Conservation (phyloP, 2,329 filamentous ascomycete genomes). For the Verticillium nubilum region DNA sequence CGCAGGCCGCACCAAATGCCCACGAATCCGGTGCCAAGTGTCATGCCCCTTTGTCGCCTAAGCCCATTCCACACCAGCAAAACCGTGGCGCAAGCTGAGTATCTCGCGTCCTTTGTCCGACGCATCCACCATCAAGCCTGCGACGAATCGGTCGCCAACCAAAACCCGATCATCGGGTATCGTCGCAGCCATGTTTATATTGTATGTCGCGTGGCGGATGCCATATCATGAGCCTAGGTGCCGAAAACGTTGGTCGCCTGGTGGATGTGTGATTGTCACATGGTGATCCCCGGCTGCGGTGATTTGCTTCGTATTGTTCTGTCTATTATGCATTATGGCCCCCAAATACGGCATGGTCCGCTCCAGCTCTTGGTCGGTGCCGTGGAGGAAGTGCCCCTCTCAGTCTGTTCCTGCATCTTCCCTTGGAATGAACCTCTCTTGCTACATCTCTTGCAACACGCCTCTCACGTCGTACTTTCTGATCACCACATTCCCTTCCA, state of each 20-base stretch:
- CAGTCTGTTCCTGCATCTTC: slow-evolving; percentile 1
- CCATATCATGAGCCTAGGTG: too few species aligned
- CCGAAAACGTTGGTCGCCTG: neutral
- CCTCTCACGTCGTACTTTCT: too few species aligned
- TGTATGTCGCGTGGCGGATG: too few species aligned
- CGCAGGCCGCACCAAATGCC: too few species aligned
- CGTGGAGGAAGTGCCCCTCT: slow-evolving; percentile 3
- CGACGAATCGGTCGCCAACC: too few species aligned
- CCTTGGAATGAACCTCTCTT: too few species aligned
- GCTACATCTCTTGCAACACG: too few species aligned
- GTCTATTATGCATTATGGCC: slow-evolving; percentile 8
- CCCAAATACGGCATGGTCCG: slow-evolving; percentile 16
- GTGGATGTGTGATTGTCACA: neutral
- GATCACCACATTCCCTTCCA: too few species aligned
- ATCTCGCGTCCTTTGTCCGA: too few species aligned
- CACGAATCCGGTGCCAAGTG: too few species aligned
- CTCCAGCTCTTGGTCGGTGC: slow-evolving; percentile 36
- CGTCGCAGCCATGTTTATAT: too few species aligned
- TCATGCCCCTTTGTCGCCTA: neutral
- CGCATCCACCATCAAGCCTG: neutral
- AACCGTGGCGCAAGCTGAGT: neutral
- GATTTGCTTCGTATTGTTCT: slow-evolving; percentile 5
- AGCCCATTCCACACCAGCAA: neutral
- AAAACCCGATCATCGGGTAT: too few species aligned
- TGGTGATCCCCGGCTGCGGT: neutral